Percentiles rank a stretch among this genome's conserved stretches.
These are phyloP conservation scores for Podila minutissima DNA, from an alignment of 192 early-diverging fungal genomes.

Conservation along the genomic window DNA sequence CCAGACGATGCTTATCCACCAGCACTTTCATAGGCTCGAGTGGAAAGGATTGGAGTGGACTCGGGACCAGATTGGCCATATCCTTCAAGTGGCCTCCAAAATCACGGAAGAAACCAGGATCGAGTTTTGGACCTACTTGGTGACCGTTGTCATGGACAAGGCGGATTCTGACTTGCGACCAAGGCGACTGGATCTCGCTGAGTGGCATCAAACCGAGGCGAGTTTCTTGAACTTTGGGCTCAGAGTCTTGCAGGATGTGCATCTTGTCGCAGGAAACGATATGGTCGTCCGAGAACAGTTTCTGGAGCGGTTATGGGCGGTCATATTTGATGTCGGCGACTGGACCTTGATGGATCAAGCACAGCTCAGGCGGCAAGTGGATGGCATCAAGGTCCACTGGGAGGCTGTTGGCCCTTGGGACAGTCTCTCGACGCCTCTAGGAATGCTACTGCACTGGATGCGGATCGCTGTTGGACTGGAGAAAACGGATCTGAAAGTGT, in stretches of 20 bases:
- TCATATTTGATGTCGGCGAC: slow-evolving; percentile 17
- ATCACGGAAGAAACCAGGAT: slow-evolving; percentile 13
- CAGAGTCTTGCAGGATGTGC: slow-evolving; percentile 18
- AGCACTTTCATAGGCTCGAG: slow-evolving; percentile 40
- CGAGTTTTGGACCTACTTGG: slow-evolving; percentile 43
- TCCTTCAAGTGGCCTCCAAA: slow-evolving; percentile 9
- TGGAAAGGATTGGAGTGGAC: slow-evolving; percentile 28
- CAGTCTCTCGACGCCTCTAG: slow-evolving; percentile 19
- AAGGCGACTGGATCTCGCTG: background rate
- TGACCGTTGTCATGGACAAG: slow-evolving; percentile 33
- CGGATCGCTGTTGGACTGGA: slow-evolving; percentile 39
- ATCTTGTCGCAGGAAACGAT: slow-evolving; percentile 19
- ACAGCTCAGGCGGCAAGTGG: slow-evolving; percentile 4
- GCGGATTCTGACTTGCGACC: slow-evolving; percentile 30
- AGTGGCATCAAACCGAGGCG: slow-evolving; percentile 25
- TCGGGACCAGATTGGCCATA: slow-evolving; percentile 7
- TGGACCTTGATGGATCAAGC: slow-evolving; percentile 17
- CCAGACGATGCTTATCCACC: slow-evolving; percentile 45
- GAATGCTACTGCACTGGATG: slow-evolving; percentile 40
- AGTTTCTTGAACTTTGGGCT: slow-evolving; percentile 27
- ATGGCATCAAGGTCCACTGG: slow-evolving; percentile 21
- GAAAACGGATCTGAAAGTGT: slow-evolving; percentile 11
- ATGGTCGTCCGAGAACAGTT: slow-evolving; percentile 29
- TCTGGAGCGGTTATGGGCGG: slow-evolving; percentile 20
- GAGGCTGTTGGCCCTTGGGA: slow-evolving; percentile 24